phyloP scores from a whole-genome alignment of 768 basidiomycete genomes.

The Phaffia australis region DNA sequence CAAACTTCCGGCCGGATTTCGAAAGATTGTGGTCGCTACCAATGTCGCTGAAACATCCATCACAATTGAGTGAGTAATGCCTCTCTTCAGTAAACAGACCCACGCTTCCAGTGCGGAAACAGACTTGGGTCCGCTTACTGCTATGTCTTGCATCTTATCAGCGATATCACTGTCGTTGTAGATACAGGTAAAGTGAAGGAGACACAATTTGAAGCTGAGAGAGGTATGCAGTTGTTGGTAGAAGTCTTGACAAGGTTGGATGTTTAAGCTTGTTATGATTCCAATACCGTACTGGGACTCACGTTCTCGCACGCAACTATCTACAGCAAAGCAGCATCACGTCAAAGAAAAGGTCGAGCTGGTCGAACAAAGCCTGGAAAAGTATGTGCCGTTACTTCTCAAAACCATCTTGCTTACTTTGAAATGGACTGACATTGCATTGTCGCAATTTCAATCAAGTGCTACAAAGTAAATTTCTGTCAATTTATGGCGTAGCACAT shows the following conservation, averaged over 20 bases:
- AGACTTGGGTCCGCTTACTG: not conserved
- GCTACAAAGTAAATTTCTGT: slow-evolving; percentile 55
- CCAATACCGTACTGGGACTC: not conserved
- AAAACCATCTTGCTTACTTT: not conserved
- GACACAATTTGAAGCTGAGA: slow-evolving; percentile 57
- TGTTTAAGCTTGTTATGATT: too few relatives aligned
- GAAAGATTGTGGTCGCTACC: slow-evolving; percentile 81
- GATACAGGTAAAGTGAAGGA: slow-evolving; percentile 81
- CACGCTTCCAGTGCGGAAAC: not conserved
- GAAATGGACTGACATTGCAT: not conserved
- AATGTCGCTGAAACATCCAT: slow-evolving; percentile 73
- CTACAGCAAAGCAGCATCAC: slow-evolving; percentile 55
- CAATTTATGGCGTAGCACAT: slow-evolving; percentile 36
- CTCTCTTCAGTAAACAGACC: not conserved
- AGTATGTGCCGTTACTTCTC: slow-evolving; percentile 25
- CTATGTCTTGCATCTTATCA: not conserved
- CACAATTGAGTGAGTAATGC: slow-evolving; percentile 18
- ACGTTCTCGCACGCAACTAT: slow-evolving; percentile 40
- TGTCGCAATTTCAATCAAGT: slow-evolving; percentile 34
- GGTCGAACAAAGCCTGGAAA: slow-evolving; percentile 56
- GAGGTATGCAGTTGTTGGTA: slow-evolving; percentile 59
- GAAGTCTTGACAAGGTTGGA: slow-evolving; percentile 52
- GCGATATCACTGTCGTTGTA: slow-evolving; percentile 69
- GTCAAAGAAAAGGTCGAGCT: slow-evolving; percentile 78
- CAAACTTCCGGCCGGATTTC: slow-evolving; percentile 44